Percentiles rank a stretch among this genome's conserved stretches.
Evolutionary conservation across 2,329 filamentous ascomycete genomes (phyloP).

Genomic region (Incumbomyces delicatus): DNA sequence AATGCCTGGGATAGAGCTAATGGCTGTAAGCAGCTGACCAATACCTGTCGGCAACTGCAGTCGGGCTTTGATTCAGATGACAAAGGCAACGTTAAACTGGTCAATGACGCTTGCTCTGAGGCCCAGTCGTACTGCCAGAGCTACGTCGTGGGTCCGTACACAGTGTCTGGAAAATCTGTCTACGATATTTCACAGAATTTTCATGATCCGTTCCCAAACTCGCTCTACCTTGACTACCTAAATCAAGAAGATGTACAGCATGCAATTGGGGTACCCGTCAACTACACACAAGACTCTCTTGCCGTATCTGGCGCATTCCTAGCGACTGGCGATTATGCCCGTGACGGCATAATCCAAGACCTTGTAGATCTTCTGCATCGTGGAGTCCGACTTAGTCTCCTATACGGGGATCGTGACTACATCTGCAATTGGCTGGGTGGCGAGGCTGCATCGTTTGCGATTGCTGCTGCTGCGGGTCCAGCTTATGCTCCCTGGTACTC

Average conservation of each 20-base stretch:
- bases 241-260: slow-evolving; percentile 45
- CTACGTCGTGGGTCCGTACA: slow-evolving; percentile 31
- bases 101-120: slow-evolving; percentile 21
- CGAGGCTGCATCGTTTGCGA: slow-evolving; percentile 37
- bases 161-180: slow-evolving; percentile 28
- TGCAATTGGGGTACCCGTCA: slow-evolving; percentile 46
- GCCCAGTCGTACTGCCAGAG: slow-evolving; percentile 25
- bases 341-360: slow-evolving; percentile 23
- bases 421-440: slow-evolving; percentile 36
- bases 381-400: slow-evolving; percentile 36
- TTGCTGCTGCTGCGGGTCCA: slow-evolving; percentile 25
- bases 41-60: slow-evolving; percentile 17
- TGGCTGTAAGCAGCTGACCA: slow-evolving; percentile 20
- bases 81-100: slow-evolving; percentile 15
- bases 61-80: slow-evolving; percentile 17
- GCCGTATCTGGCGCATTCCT: slow-evolving; percentile 24
- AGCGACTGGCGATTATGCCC: slow-evolving; percentile 20
- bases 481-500: slow-evolving; percentile 19
- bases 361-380: slow-evolving; percentile 25
- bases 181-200: slow-evolving; percentile 50
- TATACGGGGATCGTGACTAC: slow-evolving; percentile 30
- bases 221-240: slow-evolving; percentile 48
- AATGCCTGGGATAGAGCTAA: slow-evolving; percentile 18
- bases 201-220: slow-evolving; percentile 49
- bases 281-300: slow-evolving; percentile 29